A percentile compares a stretch with the other conserved stretches of the same genome.
These are phyloP conservation scores for Nakazawaea laoshanensis DNA, from an alignment of 805 yeast genomes.

Conservation along the genomic window DNA sequence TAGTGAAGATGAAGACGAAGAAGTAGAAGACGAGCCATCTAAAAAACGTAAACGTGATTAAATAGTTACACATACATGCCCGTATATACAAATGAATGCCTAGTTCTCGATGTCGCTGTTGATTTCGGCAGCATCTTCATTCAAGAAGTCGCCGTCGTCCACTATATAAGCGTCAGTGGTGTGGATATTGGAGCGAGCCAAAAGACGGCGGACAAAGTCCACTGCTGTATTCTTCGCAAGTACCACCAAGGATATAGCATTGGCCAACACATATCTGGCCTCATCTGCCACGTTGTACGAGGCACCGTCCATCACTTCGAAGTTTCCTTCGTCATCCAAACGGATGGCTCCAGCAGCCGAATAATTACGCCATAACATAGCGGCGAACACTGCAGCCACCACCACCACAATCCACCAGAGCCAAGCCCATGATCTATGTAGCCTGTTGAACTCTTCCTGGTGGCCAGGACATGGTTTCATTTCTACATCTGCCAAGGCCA, in stretches of 20 bases:
- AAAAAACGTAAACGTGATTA: slow-evolving; percentile 2
- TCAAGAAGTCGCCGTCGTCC: slow-evolving; percentile 14
- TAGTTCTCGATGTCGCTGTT: slow-evolving; percentile 13
- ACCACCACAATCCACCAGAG: slow-evolving; percentile 34
- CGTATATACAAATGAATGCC: background rate
- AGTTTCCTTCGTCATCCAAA: slow-evolving; percentile 54
- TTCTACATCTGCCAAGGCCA: slow-evolving; percentile 49
- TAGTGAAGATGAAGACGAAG: slow-evolving; percentile 40
- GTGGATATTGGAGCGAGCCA: no score
- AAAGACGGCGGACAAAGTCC: slow-evolving; percentile 13
- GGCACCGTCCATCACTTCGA: slow-evolving; percentile 22
- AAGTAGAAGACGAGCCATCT: slow-evolving; percentile 17
- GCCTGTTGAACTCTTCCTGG: slow-evolving; percentile 47
- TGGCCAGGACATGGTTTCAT: slow-evolving; percentile 80
- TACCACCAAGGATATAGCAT: background rate
- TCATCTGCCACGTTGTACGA: slow-evolving; percentile 8
- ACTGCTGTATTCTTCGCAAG: background rate
- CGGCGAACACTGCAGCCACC: slow-evolving; percentile 46
- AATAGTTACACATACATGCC: background rate
- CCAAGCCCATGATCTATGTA: slow-evolving; percentile 48
- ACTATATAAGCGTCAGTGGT: slow-evolving; percentile 15
- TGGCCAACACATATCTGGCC: background rate
- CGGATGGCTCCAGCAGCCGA: slow-evolving; percentile 69
- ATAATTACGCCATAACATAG: slow-evolving; percentile 17
- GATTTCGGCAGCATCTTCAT: slow-evolving; percentile 6